Evolutionary conservation across 2,329 filamentous ascomycete species (phyloP).

Genomic region (Aspergillus intermedius): DNA sequence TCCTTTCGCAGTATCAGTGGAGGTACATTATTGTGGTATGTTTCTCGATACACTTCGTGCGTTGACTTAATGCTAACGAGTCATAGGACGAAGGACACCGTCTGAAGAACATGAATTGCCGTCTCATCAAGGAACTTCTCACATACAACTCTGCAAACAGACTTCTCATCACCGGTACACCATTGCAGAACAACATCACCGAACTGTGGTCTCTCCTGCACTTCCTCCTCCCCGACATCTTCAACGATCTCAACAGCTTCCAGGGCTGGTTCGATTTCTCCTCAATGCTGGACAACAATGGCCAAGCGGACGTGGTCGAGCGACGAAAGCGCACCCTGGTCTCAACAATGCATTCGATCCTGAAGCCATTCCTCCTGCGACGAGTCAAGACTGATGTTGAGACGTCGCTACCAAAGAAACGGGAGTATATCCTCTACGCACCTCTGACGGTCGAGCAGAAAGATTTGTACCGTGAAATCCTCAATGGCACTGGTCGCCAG

Average conservation of each 20-base stretch:
- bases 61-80: constrained; percentile 8
- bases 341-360: constrained; percentile 82
- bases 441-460: constrained; percentile 87
- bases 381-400: constrained; percentile 92
- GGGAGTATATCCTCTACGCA: constrained; percentile 92
- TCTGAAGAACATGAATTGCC: constrained; percentile 93
- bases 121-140: constrained; percentile 79
- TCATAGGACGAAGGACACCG: constrained; percentile 83
- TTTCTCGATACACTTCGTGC: constrained; percentile 1
- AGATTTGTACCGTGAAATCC: constrained; percentile 78
- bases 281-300: constrained; percentile 75
- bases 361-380: constrained; percentile 84
- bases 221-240: constrained; percentile 86
- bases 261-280: constrained; percentile 97
- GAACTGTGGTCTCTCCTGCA: constrained; percentile 94
- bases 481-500: constrained; percentile 63
- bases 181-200: constrained; percentile 88
- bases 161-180: constrained; percentile 88
- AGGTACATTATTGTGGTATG: constrained; percentile 88
- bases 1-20: constrained; percentile 80
- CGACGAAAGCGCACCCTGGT: constrained; percentile 70
- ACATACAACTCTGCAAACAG: constrained; percentile 86
- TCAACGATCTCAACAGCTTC: constrained; percentile 87
- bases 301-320: constrained; percentile 71
- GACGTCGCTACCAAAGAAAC: constrained; percentile 83